Percentiles rank a stretch among this genome's conserved stretches.
Conservation (phyloP, 2,329 filamentous ascomycete genomes). For the Fusarium haematococcum region DNA sequence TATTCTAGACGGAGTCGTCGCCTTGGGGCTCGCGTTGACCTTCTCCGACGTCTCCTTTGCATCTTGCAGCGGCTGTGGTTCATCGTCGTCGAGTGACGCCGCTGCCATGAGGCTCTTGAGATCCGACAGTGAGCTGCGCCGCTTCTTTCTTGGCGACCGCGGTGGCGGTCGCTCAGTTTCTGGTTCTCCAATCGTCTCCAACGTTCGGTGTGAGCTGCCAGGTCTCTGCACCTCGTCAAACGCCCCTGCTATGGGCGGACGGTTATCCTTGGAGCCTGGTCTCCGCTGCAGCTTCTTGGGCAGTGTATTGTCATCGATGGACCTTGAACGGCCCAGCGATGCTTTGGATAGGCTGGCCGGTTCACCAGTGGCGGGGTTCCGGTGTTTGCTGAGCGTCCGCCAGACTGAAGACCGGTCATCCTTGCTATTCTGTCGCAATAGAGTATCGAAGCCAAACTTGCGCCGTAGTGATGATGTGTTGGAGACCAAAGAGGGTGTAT, state of each 20-base stretch:
- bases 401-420: constrained; percentile 82
- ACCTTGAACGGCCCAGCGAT: constrained; percentile 77
- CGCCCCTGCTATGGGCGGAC: constrained; percentile 70
- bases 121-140: constrained; percentile 92
- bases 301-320: constrained; percentile 76
- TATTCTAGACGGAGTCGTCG: constrained; percentile 62
- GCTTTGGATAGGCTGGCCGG: constrained; percentile 74
- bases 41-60: constrained; percentile 68
- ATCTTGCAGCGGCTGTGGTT: constrained; percentile 62
- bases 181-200: constrained; percentile 72
- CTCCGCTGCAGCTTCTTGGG: constrained; percentile 54
- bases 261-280: constrained; percentile 66
- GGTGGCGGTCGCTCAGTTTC: constrained; percentile 54
- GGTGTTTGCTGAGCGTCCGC: constrained; percentile 88
- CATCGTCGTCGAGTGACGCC: constrained; percentile 60
- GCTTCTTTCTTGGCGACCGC: constrained; percentile 75
- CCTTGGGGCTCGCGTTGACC: constrained; percentile 63
- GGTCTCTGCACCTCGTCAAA: constrained; percentile 71
- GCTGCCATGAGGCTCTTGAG: constrained; percentile 76
- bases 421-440: constrained; percentile 85
- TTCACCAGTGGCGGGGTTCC: constrained; percentile 70
- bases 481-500: constrained; percentile 82
- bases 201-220: constrained; percentile 66
- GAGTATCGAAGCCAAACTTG: constrained; percentile 82
- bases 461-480: constrained; percentile 88